Evolutionary conservation across 1,139 yeast species (phyloP), one percentile per base, ranked within the genome.

Genomic region (Hansenula anomala): DNA sequence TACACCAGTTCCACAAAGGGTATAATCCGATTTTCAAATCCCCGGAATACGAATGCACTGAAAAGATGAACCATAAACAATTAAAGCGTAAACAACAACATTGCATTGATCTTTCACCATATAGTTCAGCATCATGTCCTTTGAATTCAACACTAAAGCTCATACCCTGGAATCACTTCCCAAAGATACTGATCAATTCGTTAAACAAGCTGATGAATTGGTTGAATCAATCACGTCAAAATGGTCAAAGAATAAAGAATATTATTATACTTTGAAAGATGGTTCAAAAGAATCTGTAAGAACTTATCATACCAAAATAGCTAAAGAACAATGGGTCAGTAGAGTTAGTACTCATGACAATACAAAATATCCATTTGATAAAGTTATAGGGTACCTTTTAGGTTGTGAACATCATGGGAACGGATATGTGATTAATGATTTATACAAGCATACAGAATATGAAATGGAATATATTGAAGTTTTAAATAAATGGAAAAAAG

Each of bases 291-390:
- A 54, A 25, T 38, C 44, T 2, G 72, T 69, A 9, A 61, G 65
- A 23, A 66, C 74, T 0, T 71, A 60, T 49, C 56, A 61, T 29
- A 52, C 60, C 6, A 58, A 61, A 8, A 46, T 51, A 23, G 59
- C 55, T n/a, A 54, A 55, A 4, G 71, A 70, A 31, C 69, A 60
- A 47, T 73, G 78, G 78, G 58, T 69, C 42, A 64, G 74, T 7
- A 61, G 79, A 16, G 59, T 60, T 4, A 67, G 75, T 15, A 46
- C 49, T 11, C 76, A 71, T 46, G 45, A 47, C 6, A 50, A 59
- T 13, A 47, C 58, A 3, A 66, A 62, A 40, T 58, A 60, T 17
- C 47, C 60, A 30, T 73, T 67, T 47, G 65, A 64, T n/a, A 56
- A 59, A 7, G 53, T 67, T 41, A 52, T 71, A 6, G 52, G 62